These are phyloP conservation scores for Eruca vesicaria DNA, from an alignment of 441 rosid species.

Conservation along the genomic window DNA sequence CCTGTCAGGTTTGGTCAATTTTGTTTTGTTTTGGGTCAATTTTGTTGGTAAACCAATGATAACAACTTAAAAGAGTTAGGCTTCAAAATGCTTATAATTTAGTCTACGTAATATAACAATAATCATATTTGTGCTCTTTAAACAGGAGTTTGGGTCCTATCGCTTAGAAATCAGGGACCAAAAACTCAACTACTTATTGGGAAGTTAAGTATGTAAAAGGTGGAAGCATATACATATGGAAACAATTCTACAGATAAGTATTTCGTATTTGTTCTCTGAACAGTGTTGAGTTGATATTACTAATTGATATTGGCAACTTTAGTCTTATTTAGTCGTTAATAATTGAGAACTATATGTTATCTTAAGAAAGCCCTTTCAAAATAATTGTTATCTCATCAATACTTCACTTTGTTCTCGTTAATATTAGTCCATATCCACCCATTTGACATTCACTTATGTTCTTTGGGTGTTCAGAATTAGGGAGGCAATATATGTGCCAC, in stretches of 20 bases:
- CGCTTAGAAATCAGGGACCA: background rate
- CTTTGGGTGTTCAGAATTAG: slow-evolving; percentile 14
- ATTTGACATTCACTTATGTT: slow-evolving; percentile 8
- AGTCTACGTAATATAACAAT: slow-evolving; percentile 10
- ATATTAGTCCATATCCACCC: slow-evolving; percentile 2
- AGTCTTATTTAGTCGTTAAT: slow-evolving; percentile 3
- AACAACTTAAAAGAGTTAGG: slow-evolving; percentile 18
- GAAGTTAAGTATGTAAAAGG: background rate
- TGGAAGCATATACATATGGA: slow-evolving; percentile 3
- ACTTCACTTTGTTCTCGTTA: background rate
- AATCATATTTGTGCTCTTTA: slow-evolving; percentile 14
- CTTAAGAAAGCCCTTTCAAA: background rate
- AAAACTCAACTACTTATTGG: slow-evolving; percentile 7
- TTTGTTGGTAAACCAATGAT: slow-evolving; percentile 25
- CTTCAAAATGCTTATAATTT: slow-evolving; percentile 11
- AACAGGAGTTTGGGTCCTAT: slow-evolving; percentile 15
- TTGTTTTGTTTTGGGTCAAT: slow-evolving; percentile 13
- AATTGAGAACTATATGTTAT: background rate
- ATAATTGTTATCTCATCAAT: slow-evolving; percentile 12
- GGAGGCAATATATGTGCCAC: slow-evolving; percentile 22
- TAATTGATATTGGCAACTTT: background rate
- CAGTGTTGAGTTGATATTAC: background rate
- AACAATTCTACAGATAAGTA: slow-evolving; percentile 10
- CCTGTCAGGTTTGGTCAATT: slow-evolving; percentile 12
- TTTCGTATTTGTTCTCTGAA: background rate